phyloP scores from a whole-genome alignment of 2,329 filamentous ascomycete species.

The Sporothrix pallida region DNA sequence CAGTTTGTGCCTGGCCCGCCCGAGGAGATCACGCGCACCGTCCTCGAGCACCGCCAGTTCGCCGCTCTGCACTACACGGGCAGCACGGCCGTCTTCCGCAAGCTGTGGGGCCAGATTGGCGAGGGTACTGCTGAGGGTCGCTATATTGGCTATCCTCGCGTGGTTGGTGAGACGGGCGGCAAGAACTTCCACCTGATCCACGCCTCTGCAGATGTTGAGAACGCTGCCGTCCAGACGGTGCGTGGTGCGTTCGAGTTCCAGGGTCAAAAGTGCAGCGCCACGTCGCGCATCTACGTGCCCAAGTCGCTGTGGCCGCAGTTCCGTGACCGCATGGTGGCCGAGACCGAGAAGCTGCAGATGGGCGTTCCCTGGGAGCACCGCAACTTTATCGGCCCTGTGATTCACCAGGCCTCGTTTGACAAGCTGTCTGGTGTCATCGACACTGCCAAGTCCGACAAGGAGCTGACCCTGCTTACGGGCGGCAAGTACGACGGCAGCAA shows the following conservation, averaged over 20 bases:
- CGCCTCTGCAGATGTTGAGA: slow-evolving; percentile 53
- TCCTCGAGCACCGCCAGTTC: slow-evolving; percentile 78
- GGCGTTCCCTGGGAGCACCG: slow-evolving; percentile 44
- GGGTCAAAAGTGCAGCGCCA: slow-evolving; percentile 59
- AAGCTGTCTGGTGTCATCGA: slow-evolving; percentile 55
- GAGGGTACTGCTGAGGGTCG: slow-evolving; percentile 78
- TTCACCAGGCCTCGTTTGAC: slow-evolving; percentile 54
- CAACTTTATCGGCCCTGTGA: slow-evolving; percentile 57
- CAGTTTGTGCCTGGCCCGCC: slow-evolving; percentile 93
- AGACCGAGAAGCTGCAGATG: slow-evolving; percentile 45
- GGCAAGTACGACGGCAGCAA: slow-evolving; percentile 51
- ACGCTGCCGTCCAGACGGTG: slow-evolving; percentile 54
- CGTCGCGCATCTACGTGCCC: slow-evolving; percentile 62
- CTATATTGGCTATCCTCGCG: slow-evolving; percentile 73
- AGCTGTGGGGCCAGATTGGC: slow-evolving; percentile 85
- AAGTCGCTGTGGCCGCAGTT: slow-evolving; percentile 50
- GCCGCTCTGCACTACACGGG: slow-evolving; percentile 95
- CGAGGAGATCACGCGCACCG: slow-evolving; percentile 78
- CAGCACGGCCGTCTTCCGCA: slow-evolving; percentile 88
- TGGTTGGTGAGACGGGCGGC: slow-evolving; percentile 59
- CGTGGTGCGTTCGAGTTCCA: slow-evolving; percentile 58
- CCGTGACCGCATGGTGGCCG: slow-evolving; percentile 48
- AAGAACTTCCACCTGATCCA: slow-evolving; percentile 62
- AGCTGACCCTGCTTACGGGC: slow-evolving; percentile 52
- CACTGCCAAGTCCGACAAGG: slow-evolving; percentile 50